Base-by-base conservation (phyloP, 768 basidiomycete genomes). In the Boletus eberwhitei region DNA sequence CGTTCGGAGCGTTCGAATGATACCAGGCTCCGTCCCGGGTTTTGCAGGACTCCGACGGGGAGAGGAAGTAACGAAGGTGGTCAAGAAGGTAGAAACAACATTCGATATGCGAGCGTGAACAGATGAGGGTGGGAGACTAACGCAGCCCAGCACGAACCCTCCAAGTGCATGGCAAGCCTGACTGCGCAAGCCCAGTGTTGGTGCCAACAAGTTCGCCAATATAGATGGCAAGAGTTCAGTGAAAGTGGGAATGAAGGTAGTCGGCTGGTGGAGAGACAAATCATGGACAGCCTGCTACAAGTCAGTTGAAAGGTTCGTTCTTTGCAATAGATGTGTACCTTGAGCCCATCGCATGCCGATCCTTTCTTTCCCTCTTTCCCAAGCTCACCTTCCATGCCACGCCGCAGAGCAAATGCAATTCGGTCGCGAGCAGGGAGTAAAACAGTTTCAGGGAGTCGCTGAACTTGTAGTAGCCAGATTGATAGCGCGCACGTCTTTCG, bases 341-440 rank as follows among this genome's bases (percentile, higher is more conserved):
- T 89, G 43, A 91, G 76, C 21, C 87, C 88, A 67, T 93, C 90
- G 34, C 79, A 86, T 2, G 77, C 79, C 5, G 90, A 83, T 0
- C 91, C 91, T 63, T 90, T 92, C 75, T 93, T 93, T 11, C 91
- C 91, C 67, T 93, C 91, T 66, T 89, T 90, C 6, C 91, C 91
- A 14, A 93, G 79, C 58, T 92, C 87, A 8, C 91, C 91, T 51
- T 88, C 87, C 54, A 93, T 79, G 24, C 86, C 91, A 41, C 90
- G 84, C 48, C 83, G 79, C 19, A 93, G 65, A 3, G 88, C 87
- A 53, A 82, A 83, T 2, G 85, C 79, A 34, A 93, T 89, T 24
- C 85, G 79, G 60, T 84, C 81, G 8, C 77, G 79, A 7, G 86
- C 81, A 7, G 86, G 85, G 11, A 72, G 62, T 14, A 93, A 75